A percentile compares a stretch with the other conserved stretches of the same genome.
Evolutionary conservation across 2,329 filamentous ascomycete genomes (phyloP).

Genomic region (Herpomyces periplanetae): DNA sequence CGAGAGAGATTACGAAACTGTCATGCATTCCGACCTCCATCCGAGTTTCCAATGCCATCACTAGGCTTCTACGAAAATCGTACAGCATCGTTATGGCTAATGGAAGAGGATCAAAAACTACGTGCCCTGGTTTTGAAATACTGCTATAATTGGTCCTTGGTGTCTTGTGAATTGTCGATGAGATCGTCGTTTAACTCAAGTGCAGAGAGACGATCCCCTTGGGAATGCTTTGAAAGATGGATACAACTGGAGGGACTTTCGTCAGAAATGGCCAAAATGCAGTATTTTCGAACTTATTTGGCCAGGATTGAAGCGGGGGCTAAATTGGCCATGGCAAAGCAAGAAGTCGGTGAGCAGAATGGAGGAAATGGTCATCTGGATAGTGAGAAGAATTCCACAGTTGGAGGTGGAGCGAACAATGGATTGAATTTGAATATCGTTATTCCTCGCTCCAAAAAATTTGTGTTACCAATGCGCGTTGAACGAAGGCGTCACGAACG

Average conservation of each 20-base stretch:
- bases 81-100: conserved; percentile 59
- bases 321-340: conserved; percentile 16
- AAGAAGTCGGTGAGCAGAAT: conserved; percentile 13
- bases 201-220: conserved; percentile 58
- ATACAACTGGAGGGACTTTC: conserved; percentile 62
- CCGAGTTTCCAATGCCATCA: conserved; percentile 59
- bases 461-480: conserved; percentile 35
- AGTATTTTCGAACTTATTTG: conserved; percentile 51
- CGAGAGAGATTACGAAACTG: conserved; percentile 60
- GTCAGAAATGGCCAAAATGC: conserved; percentile 67
- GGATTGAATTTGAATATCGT: too few relatives aligned
- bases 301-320: conserved; percentile 20
- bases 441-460: too few relatives aligned
- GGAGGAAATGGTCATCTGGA: too few relatives aligned
- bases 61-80: conserved; percentile 65
- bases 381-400: too few relatives aligned
- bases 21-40: conserved; percentile 69
- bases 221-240: conserved; percentile 97
- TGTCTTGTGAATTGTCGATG: conserved; percentile 35
- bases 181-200: conserved; percentile 44
- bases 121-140: conserved; percentile 54
- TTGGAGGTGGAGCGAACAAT: too few relatives aligned
- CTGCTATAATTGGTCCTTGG: conserved; percentile 89
- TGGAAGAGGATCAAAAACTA: conserved; percentile 59
- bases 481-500: conserved; percentile 54